A percentile compares a stretch with the other conserved stretches of the same genome.
phyloP scores from a whole-genome alignment of 2,329 filamentous ascomycete species.

The Colletotrichum filicis region DNA sequence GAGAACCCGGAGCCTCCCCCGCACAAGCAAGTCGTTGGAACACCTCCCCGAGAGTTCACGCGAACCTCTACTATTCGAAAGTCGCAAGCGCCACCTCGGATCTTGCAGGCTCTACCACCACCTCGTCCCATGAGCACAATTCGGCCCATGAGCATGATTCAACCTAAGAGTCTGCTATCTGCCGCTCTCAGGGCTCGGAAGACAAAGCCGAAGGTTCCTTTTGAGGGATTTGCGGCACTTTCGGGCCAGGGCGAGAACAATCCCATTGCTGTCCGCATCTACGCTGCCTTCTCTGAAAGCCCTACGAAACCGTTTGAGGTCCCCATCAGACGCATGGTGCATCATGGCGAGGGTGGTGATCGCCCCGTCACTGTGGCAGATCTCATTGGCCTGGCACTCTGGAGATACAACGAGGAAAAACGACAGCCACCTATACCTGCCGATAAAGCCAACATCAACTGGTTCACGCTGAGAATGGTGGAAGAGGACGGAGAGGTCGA shows the following conservation, averaged over 20 bases:
- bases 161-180: slow-evolving; percentile 77
- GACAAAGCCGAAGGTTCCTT: slow-evolving; percentile 75
- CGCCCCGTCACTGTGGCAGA: slow-evolving; percentile 79
- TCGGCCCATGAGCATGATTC: slow-evolving; percentile 72
- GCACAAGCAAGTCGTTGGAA: slow-evolving; percentile 70
- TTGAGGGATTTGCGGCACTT: slow-evolving; percentile 80
- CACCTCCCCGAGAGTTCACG: slow-evolving; percentile 69
- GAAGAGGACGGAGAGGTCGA: slow-evolving; percentile 87
- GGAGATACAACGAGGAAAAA: slow-evolving; percentile 82
- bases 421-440: slow-evolving; percentile 72
- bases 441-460: slow-evolving; percentile 80
- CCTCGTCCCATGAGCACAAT: slow-evolving; percentile 75
- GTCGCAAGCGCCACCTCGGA: slow-evolving; percentile 65
- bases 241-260: slow-evolving; percentile 83
- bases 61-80: slow-evolving; percentile 73
- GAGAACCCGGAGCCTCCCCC: slow-evolving; percentile 67
- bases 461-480: slow-evolving; percentile 86
- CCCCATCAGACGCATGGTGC: slow-evolving; percentile 75
- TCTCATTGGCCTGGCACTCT: slow-evolving; percentile 83
- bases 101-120: slow-evolving; percentile 75
- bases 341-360: slow-evolving; percentile 72
- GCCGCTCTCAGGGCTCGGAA: slow-evolving; percentile 79
- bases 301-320: slow-evolving; percentile 76
- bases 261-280: slow-evolving; percentile 81
- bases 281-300: slow-evolving; percentile 76